Evolutionary conservation across 1,284 basidiomycete species (phyloP).

Genomic region (Moesziomyces parantarcticus): DNA sequence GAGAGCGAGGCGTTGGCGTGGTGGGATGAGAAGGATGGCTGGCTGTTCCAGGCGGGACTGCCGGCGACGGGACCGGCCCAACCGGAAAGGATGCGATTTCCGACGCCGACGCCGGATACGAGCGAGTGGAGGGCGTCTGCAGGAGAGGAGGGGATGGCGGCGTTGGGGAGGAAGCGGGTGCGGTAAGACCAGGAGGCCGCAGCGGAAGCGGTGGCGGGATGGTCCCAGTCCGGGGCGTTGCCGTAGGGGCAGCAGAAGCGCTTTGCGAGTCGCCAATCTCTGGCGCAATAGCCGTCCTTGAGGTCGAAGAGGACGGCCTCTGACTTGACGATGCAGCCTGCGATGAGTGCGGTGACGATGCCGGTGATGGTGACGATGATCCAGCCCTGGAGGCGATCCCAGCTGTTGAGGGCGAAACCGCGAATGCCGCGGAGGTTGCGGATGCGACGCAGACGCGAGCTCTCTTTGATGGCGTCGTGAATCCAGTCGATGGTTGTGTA

Average conservation of each 20-base stretch:
- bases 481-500: slow-evolving; percentile 68
- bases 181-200: slow-evolving; percentile 23
- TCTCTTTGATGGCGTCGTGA: slow-evolving; percentile 69
- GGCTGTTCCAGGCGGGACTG: slow-evolving; percentile 59
- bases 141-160: slow-evolving; percentile 7
- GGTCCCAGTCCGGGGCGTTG: slow-evolving; percentile 43
- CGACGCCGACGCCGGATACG: slow-evolving; percentile 43
- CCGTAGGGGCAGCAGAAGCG: slow-evolving; percentile 79
- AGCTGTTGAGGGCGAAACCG: slow-evolving; percentile 76
- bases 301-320: slow-evolving; percentile 93
- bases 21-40: slow-evolving; percentile 4
- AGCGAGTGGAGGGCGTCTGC: slow-evolving; percentile 28
- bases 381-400: slow-evolving; percentile 86
- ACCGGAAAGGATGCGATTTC: slow-evolving; percentile 51
- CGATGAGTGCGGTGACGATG: slow-evolving; percentile 70
- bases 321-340: slow-evolving; percentile 84
- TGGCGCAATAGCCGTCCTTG: slow-evolving; percentile 87
- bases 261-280: slow-evolving; percentile 79
- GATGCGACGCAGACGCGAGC: slow-evolving; percentile 65
- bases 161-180: slow-evolving; percentile 32
- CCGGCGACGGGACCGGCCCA: slow-evolving; percentile 59
- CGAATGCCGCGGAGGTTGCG: slow-evolving; percentile 70
- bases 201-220: slow-evolving; percentile 19
- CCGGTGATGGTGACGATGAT: slow-evolving; percentile 81
- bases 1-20: slow-evolving; percentile 18